Base-by-base conservation (phyloP, 2,329 filamentous ascomycete species). In the Fusarium setosum region DNA sequence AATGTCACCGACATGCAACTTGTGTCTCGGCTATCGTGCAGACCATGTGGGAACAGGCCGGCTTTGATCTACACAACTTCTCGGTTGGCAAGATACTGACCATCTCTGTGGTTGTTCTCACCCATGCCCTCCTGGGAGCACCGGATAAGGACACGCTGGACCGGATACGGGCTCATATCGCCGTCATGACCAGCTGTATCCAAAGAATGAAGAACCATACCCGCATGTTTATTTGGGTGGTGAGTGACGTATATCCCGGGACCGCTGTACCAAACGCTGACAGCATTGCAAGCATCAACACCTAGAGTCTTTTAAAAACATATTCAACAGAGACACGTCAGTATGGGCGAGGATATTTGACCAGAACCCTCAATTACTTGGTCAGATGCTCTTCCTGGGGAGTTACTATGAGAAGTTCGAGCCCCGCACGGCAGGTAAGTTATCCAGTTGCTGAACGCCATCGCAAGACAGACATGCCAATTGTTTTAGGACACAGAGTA, bases 11-110 rank as follows among this genome's bases (percentile, higher is more conserved):
- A 6, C 41, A 44, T 44, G 41, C 41, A 6, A 26, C n/a, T 7
- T 44, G 23, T 6, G 29, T 44, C 15, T 21, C 42, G 17, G 42
- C 10, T 21, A 47, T 47, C n/a, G 26, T 31, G 9, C 24, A 47
- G 5, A 31, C 24, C 13, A 12, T 24, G 13, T 55, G 42, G 40
- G 40, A 38, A 2, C 17, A 40, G 12, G 41, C 29, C 3, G 17
- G 41, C 7, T 48, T 55, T 37, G 52, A 55, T 10, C 52, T 55
- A 5, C 52, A 55, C 15, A 55, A 55, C 17, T 38, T 55, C n/a
- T 55, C 52, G 12, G 15, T 55, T 9, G 52, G 52, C 32, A 45
- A 55, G 32, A 55, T 55, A 4, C n/a, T 55, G 9, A 55, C 52
- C 23, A 37, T 45, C 12, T 20, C 52, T 4, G 32, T 24, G 20